Evolutionary conservation across 2,329 filamentous ascomycete genomes (phyloP).

Genomic region (Neopestalotiopsis sp.): DNA sequence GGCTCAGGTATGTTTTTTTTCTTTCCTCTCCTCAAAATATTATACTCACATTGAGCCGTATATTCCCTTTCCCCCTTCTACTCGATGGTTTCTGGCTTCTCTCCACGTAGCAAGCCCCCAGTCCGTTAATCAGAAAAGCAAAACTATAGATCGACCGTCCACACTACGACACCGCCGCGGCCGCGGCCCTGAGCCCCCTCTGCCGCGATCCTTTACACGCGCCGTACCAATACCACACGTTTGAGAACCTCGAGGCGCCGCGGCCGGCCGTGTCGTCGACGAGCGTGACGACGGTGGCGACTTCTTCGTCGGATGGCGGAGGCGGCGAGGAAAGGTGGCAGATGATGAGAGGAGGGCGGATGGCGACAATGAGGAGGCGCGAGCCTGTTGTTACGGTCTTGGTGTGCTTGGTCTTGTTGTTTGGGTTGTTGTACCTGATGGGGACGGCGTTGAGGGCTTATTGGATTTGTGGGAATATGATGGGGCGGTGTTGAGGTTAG

Average conservation of each 20-base stretch:
- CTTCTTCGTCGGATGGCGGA: not conserved
- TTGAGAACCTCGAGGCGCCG: constrained; percentile 17
- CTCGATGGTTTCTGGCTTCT: too few relatives aligned
- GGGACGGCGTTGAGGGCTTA: not conserved
- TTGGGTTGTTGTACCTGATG: constrained; percentile 8
- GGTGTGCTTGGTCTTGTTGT: constrained; percentile 5
- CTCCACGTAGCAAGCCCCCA: not conserved
- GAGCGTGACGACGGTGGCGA: not conserved
- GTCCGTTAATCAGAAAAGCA: not conserved
- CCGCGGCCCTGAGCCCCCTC: constrained; percentile 1
- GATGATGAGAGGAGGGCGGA: not conserved
- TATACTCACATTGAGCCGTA: not conserved
- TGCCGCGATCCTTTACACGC: constrained; percentile 10
- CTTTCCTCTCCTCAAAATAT: not conserved
- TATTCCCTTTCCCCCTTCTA: not conserved
- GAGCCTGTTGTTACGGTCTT: not conserved
- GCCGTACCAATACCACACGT: constrained; percentile 12
- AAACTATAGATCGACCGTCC: not conserved
- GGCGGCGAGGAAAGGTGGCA: not conserved
- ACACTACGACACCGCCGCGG: constrained; percentile 3
- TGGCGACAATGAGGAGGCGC: too few relatives aligned
- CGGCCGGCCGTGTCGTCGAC: not conserved
- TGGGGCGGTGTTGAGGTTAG: not conserved
- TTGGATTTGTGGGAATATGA: not conserved
- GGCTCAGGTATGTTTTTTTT: not conserved